phyloP scores from a whole-genome alignment of 805 yeast genomes.

The Starmerella bombi region DNA sequence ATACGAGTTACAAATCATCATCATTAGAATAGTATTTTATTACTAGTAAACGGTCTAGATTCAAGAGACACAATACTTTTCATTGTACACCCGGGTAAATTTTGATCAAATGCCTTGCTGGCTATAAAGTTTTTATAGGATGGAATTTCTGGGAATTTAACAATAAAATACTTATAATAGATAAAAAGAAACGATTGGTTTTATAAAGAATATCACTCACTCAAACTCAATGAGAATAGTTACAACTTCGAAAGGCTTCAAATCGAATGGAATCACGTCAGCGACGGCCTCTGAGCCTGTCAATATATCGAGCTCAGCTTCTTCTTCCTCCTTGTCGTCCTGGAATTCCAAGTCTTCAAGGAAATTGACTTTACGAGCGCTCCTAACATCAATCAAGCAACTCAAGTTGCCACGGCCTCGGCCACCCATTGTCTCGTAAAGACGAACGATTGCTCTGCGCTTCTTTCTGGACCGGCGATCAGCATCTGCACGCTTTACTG shows the following conservation, averaged over 20 bases:
- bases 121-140: too few species aligned
- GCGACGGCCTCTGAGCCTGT: conserved; percentile 17
- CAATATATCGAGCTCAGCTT: conserved; percentile 22
- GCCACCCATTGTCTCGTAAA: conserved; percentile 87
- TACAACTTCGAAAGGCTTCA: conserved; percentile 72
- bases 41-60: too few species aligned
- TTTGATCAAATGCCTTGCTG: too few species aligned
- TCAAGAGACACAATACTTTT: too few species aligned
- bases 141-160: too few species aligned
- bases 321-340: conserved; percentile 21
- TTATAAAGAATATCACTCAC: too few species aligned
- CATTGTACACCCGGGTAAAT: too few species aligned
- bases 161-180: too few species aligned
- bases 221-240: conserved; percentile 37
- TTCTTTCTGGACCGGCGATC: conserved; percentile 41
- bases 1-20: too few species aligned
- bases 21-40: too few species aligned
- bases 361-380: conserved; percentile 37
- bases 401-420: conserved; percentile 39
- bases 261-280: conserved; percentile 28
- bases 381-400: conserved; percentile 38
- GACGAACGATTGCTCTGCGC: conserved; percentile 51
- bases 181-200: too few species aligned
- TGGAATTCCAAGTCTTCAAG: conserved; percentile 26
- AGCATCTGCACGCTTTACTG: conserved; percentile 78